A percentile compares a stretch with the other conserved stretches of the same genome.
These are phyloP conservation scores for Hypoxylon sp. DNA, from an alignment of 2,329 filamentous ascomycete species.

Conservation along the genomic window DNA sequence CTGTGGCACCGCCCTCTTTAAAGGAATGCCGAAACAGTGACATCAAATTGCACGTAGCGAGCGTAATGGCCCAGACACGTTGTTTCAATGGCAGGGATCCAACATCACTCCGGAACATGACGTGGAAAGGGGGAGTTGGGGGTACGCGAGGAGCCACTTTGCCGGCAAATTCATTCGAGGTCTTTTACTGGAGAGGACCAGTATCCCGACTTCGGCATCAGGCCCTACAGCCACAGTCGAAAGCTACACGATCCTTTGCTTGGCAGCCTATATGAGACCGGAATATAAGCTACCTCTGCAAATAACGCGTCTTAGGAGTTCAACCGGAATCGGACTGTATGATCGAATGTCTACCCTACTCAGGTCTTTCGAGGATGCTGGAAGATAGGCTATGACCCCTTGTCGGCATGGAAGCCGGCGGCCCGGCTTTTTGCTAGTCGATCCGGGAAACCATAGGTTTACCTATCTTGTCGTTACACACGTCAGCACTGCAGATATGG, in stretches of 20 bases:
- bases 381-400: constrained; percentile 1
- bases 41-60: constrained; percentile 3
- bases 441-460: constrained; percentile 22
- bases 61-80: constrained; percentile 1
- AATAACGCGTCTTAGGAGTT: constrained; percentile 8
- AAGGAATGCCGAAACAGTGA: constrained; percentile 5
- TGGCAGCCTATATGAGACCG: constrained; percentile 22
- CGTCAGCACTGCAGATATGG: constrained; percentile 12
- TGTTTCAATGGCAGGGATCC: constrained; percentile 13
- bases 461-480: constrained; percentile 11
- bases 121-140: constrained; percentile 9
- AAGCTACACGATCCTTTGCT: constrained; percentile 8
- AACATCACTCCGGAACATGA: constrained; percentile 20
- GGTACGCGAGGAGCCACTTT: constrained; percentile 18
- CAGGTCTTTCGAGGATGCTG: not conserved
- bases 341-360: constrained; percentile 1
- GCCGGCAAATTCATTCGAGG: constrained; percentile 24
- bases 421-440: constrained; percentile 22
- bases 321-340: constrained; percentile 18
- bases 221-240: constrained; percentile 2
- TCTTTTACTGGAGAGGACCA: constrained; percentile 12
- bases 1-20: constrained; percentile 11
- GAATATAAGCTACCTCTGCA: constrained; percentile 17
- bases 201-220: constrained; percentile 29
- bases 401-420: constrained; percentile 32